Evolutionary conservation across 768 basidiomycete genomes (phyloP).

Genomic region (Suillus alpinus): DNA sequence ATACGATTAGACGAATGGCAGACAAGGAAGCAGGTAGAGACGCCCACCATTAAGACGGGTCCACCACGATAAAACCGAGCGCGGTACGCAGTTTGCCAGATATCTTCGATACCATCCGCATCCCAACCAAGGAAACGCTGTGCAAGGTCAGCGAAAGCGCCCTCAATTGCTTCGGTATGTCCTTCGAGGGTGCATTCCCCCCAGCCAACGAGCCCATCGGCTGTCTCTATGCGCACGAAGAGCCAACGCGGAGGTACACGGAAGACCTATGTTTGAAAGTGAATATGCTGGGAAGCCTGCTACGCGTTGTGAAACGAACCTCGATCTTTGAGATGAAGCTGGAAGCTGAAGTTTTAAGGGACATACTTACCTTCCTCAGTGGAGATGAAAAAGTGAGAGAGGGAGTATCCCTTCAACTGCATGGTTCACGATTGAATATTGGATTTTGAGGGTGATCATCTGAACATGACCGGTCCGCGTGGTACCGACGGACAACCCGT

Average conservation of each 20-base stretch:
- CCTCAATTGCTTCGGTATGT: constrained; percentile 73
- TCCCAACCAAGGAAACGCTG: constrained; percentile 60
- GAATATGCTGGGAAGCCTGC: background rate
- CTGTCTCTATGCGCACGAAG: constrained; percentile 67
- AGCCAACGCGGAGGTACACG: constrained; percentile 73
- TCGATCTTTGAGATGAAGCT: constrained; percentile 29
- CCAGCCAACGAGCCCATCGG: constrained; percentile 66
- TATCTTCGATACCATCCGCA: constrained; percentile 67
- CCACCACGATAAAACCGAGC: constrained; percentile 74
- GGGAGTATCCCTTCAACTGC: background rate
- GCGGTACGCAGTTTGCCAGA: constrained; percentile 65
- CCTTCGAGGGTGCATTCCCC: constrained; percentile 72
- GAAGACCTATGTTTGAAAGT: constrained; percentile 41
- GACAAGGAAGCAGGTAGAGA: background rate
- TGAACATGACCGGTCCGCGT: background rate
- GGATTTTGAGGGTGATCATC: background rate
- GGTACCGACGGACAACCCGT: background rate
- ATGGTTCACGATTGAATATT: background rate
- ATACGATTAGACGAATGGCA: background rate
- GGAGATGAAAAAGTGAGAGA: background rate
- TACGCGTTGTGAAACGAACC: constrained; percentile 9
- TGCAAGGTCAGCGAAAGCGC: constrained; percentile 57
- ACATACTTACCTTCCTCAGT: constrained; percentile 7
- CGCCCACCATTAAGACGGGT: constrained; percentile 60
- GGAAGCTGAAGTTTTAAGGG: constrained; percentile 12